Evolutionary conservation across 2,329 filamentous ascomycete species (phyloP), one percentile per base, ranked within the genome.

Genomic region (Aspergillus pseudotamarii): DNA sequence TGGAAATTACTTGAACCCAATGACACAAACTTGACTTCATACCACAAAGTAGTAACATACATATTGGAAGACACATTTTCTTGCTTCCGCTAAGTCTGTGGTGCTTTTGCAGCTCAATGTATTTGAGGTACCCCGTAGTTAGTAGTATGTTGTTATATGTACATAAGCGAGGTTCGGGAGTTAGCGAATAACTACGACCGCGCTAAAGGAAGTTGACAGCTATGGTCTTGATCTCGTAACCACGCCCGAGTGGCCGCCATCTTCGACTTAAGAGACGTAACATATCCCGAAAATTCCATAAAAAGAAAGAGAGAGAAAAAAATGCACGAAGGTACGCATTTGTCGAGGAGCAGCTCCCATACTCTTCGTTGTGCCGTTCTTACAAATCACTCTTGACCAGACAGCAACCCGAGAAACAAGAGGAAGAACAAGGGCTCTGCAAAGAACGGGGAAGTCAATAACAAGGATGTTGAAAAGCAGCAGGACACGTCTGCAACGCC

Each of bases 351-450:
- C n/a, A 36, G 11, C 9, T n/a, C 19, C 14, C 26, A n/a, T 4
- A n/a, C 14, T 4, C 16, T 9, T 32, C 21, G 21, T 19, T 21
- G 10, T n/a, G 10, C 48, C 28, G 19, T 53, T 61, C 48, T 57
- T 45, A 54, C 66, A 69, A 59, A 71, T 62, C 58, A 63, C 64
- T 63, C 62, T 62, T 58, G 66, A 70, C 64, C 66, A 81, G 79
- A 77, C 69, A 71, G 79, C 58, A 87, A 81, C 72, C 83, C 84
- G 72, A 87, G 85, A 78, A 86, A 82, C 73, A 85, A 81, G 75
- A 86, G 84, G 74, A 85, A 84, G 79, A 87, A 85, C 76, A 86
- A 85, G 77, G 78, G 78, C 66, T 76, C 76, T 63, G 76, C 74
- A 61, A 85, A 83, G 71, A 70, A 71, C 23, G 79, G 80, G 63